Evolutionary conservation across 1,284 basidiomycete species (phyloP).

Genomic region (Cutaneotrichosporon arboriforme): DNA sequence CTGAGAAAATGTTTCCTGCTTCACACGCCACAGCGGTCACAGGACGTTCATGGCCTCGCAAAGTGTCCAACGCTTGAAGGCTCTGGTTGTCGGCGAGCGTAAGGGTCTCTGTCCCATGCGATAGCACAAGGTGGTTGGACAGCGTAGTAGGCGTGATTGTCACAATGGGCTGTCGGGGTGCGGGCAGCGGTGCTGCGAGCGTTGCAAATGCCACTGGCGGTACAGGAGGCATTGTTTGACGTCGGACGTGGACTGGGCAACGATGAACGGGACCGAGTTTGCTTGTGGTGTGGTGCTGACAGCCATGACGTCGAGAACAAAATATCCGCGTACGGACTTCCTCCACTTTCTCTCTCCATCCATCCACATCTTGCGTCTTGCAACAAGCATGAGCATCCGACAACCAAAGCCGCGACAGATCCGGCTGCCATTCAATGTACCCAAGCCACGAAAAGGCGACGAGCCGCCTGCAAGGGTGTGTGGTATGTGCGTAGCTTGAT

Average conservation of each 20-base stretch:
- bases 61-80: conserved; percentile 34
- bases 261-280: background rate
- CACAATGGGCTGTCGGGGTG: conserved; percentile 40
- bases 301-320: background rate
- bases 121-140: conserved; percentile 40
- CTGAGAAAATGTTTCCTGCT: conserved; percentile 35
- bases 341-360: background rate
- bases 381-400: conserved; percentile 34
- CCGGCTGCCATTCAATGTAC: conserved; percentile 40
- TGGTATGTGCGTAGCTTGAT: conserved; percentile 33
- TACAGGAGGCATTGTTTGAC: conserved; percentile 31
- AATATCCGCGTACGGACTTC: background rate
- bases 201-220: conserved; percentile 40
- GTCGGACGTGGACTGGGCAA: background rate
- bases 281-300: too few species aligned
- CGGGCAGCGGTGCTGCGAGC: conserved; percentile 25
- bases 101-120: conserved; percentile 37
- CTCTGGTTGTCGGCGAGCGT: conserved; percentile 44
- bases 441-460: conserved; percentile 28
- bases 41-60: conserved; percentile 33
- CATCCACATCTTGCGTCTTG: background rate
- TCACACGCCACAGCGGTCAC: conserved; percentile 32
- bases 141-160: conserved; percentile 39
- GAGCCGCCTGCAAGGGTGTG: conserved; percentile 24
- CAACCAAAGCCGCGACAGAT: conserved; percentile 43